Conservation (phyloP, 805 yeast species). For the Nakazawaea peltata region DNA sequence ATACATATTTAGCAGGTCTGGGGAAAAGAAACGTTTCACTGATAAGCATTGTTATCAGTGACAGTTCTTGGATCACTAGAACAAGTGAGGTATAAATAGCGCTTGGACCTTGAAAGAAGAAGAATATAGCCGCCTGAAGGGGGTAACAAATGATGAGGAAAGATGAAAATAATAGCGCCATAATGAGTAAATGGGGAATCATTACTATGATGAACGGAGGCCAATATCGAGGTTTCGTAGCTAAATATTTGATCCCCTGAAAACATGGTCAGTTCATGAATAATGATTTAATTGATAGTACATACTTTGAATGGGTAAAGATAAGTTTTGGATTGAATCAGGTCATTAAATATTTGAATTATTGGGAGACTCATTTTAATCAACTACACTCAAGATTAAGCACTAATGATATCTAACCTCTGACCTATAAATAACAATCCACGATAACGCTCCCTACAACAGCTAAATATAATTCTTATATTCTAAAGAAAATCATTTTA, state of each 20-base stretch:
- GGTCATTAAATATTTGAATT: no score
- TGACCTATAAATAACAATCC: no score
- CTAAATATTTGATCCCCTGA: constrained; percentile 6
- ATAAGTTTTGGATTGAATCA: no score
- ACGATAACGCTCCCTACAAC: neutral
- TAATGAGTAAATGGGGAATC: constrained; percentile 13
- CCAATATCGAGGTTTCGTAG: constrained; percentile 2
- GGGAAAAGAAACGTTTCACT: constrained; percentile 23
- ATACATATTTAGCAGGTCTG: constrained; percentile 19
- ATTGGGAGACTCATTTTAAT: no score
- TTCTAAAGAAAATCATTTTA: neutral
- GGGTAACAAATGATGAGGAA: constrained; percentile 12
- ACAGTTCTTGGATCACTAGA: constrained; percentile 21
- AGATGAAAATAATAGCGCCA: constrained; percentile 10
- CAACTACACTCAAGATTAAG: no score
- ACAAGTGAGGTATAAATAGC: constrained; percentile 14
- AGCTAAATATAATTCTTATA: no score
- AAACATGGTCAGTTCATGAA: neutral
- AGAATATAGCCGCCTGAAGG: constrained; percentile 13
- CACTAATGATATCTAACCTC: no score
- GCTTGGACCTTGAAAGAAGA: constrained; percentile 15
- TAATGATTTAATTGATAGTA: neutral
- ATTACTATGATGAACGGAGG: constrained; percentile 9
- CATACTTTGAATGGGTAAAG: no score
- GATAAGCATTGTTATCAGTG: constrained; percentile 20